Evolutionary conservation across 1,284 basidiomycete species (phyloP).

Genomic region (Melampsora allii-populina): DNA sequence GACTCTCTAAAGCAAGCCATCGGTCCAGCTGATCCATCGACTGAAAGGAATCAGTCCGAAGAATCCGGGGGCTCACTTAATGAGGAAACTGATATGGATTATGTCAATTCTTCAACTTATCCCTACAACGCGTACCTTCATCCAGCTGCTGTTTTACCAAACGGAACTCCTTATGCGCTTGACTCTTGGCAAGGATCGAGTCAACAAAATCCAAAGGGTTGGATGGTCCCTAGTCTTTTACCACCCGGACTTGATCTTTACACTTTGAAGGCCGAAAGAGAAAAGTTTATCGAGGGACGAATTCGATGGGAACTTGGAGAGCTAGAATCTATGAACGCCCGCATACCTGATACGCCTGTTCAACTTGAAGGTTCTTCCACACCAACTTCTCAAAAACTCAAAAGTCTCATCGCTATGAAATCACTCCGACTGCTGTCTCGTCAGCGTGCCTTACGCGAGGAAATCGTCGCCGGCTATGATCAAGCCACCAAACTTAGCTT

Average conservation of each 20-base stretch:
- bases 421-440: conserved; percentile 84
- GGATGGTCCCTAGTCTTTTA: conserved; percentile 82
- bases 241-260: conserved; percentile 92
- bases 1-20: conserved; percentile 3
- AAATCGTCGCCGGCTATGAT: conserved; percentile 79
- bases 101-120: conserved; percentile 5
- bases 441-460: conserved; percentile 78
- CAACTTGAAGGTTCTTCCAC: conserved; percentile 55
- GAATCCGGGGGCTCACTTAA: background rate
- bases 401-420: conserved; percentile 91
- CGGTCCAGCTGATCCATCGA: background rate
- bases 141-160: conserved; percentile 10
- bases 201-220: conserved; percentile 47
- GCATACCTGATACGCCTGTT: conserved; percentile 62
- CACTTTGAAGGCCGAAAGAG: conserved; percentile 82
- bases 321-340: conserved; percentile 76
- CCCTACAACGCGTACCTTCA: conserved; percentile 19
- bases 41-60: background rate
- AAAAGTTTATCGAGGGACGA: conserved; percentile 83
- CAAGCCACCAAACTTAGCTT: conserved; percentile 82
- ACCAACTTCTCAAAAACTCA: conserved; percentile 63
- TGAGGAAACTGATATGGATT: background rate
- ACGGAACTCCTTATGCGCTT: background rate
- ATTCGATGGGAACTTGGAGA: conserved; percentile 86
- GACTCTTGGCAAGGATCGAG: background rate